Base-by-base conservation (phyloP, 495 filamentous ascomycete genomes). In the Letharia lupina region DNA sequence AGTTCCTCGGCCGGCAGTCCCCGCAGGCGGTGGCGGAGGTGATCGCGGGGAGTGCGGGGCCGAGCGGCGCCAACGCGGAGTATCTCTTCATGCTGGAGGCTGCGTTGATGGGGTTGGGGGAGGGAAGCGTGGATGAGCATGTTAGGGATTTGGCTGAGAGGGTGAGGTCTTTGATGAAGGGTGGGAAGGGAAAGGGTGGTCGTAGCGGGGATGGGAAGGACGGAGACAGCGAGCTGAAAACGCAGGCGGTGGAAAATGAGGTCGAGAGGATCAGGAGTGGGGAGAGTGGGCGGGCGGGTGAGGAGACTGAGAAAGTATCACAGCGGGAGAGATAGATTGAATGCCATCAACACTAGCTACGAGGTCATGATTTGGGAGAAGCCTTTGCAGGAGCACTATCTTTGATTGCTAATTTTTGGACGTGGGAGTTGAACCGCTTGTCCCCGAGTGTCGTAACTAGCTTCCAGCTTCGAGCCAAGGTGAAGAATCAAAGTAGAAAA, bases 21-120 rank as follows among this genome's bases (percentile, higher is more conserved):
- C 91, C 89, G 9, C 83, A 93, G 72, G 79, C 81, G 60, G 86
- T 99, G 60, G 95, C 94, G 48, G 82, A 87, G 75, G 90, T 93
- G 73, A 97, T 99, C 68, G 84, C 85, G 71, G 79, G 79, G 56
- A 87, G 88, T 67, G 74, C 76, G 42, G 95, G 95, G 0, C 89
- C 91, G 48, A 97, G 93, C 75, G 95, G 95, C 1, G 85, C 88
- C 73, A 98, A 98, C 73, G 85, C 80, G 61, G 93, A 98, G 70
- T 99, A 99, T 79, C 80, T 99, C 42, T 91, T 88, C 72, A 77
- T 87, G 68, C 77, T 99, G 48, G 90, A 96, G 76, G 81, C 80
- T 73, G 88, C 90, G 16, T 81, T 99, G 65, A 79, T 86, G 66
- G 85, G 83, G 23, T 77, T 98, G 54, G 89, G 91, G 64, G 92